These are phyloP conservation scores for Knufia petricola DNA, from an alignment of 2,329 filamentous ascomycete species.

Conservation along the genomic window DNA sequence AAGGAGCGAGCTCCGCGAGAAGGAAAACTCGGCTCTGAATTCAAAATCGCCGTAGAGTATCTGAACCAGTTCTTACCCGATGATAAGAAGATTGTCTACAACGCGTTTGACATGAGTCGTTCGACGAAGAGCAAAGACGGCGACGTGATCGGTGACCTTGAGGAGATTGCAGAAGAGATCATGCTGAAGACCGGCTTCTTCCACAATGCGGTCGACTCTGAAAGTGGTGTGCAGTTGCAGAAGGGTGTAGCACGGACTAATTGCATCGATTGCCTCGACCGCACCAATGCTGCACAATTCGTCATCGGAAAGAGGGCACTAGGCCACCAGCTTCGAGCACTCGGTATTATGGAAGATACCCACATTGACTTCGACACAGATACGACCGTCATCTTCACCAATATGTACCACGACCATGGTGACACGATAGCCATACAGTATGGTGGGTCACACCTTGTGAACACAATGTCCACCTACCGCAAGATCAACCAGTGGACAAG, in stretches of 20 bases:
- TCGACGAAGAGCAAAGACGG: slow-evolving; percentile 86
- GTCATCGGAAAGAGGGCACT: slow-evolving; percentile 92
- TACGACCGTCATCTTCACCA: slow-evolving; percentile 88
- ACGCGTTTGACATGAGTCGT: slow-evolving; percentile 96
- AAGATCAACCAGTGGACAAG: slow-evolving; percentile 99
- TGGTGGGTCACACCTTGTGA: slow-evolving; percentile 91
- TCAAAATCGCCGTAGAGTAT: slow-evolving; percentile 77
- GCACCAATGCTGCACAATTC: slow-evolving; percentile 95
- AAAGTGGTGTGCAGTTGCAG: slow-evolving; percentile 60
- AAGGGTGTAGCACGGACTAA: slow-evolving; percentile 92
- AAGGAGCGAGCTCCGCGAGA: slow-evolving; percentile 82
- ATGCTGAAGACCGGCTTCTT: slow-evolving; percentile 85
- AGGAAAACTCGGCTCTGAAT: slow-evolving; percentile 81
- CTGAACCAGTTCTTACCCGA: slow-evolving; percentile 86
- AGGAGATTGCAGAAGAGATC: slow-evolving; percentile 80
- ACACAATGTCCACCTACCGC: slow-evolving; percentile 98
- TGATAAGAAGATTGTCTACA: slow-evolving; percentile 80
- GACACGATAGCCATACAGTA: slow-evolving; percentile 98
- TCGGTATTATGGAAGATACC: slow-evolving; percentile 73
- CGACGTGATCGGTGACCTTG: slow-evolving; percentile 87
- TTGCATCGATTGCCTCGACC: slow-evolving; percentile 94
- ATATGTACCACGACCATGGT: slow-evolving; percentile 97
- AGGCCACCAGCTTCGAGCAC: slow-evolving; percentile 80
- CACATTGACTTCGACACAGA: slow-evolving; percentile 89
- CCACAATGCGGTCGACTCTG: slow-evolving; percentile 70